Base-by-base conservation (phyloP, 2,329 filamentous ascomycete species). In the Nemania serpens region DNA sequence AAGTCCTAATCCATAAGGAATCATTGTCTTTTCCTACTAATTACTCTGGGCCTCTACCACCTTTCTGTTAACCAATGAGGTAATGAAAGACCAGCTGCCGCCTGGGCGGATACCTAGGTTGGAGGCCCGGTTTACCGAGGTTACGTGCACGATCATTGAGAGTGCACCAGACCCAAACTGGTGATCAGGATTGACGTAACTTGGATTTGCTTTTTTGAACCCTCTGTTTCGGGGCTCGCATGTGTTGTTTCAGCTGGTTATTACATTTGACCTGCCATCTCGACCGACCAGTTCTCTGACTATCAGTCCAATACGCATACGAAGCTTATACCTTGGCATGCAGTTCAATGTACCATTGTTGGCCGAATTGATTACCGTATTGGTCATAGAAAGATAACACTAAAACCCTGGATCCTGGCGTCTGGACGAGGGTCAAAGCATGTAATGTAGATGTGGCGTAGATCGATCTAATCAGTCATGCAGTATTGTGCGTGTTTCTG, bases 141-240 rank as follows among this genome's bases (percentile, higher is more conserved):
- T 17, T 13, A 18, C 49, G 33, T 49, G n/a, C 46, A 52, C 7
- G 12, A 22, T 36, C 20, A 41, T 45, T 45, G 36, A 37, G 33
- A 42, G 53, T 59, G 48, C 49, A 47, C 18, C 48, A 59, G 20
- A 50, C 39, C 46, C 52, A 55, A 33, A 48, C 54, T 58, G 53
- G 53, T 41, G 36, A 62, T 50, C 29, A 57, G 59, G 54, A 57
- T 63, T 39, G 58, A 50, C 52, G 48, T 57, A 29, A 47, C 29
- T 64, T n/a, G 20, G 17, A 41, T 63, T 58, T 61, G 51, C 55
- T 49, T 11, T 20, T n/a, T 22, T 50, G 13, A 5, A 50, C 29
- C 47, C 46, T 53, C 59, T 37, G 42, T 63, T 58, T 61, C 58
- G 58, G 51, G 53, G 46, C 47, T 63, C 49, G 51, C 58, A 36